phyloP scores from a whole-genome alignment of 2,329 filamentous ascomycete species.

The Penicillium sp. region DNA sequence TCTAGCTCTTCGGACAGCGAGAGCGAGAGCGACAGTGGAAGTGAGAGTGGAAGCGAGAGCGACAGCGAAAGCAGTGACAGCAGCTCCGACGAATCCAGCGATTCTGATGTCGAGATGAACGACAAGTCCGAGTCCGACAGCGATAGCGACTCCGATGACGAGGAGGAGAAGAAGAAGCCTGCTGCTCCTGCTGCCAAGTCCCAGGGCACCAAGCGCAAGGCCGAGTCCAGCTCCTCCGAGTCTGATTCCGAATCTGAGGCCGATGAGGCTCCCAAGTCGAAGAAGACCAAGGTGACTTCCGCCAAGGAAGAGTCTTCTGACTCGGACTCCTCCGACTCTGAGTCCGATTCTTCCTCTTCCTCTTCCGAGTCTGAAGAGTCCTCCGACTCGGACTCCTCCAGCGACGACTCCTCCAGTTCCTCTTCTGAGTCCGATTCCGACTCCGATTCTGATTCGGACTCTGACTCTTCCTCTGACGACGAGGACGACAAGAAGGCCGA shows the following conservation, averaged over 20 bases:
- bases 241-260: constrained; percentile 42
- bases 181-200: too few species aligned
- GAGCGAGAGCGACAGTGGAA: too few species aligned
- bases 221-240: constrained; percentile 34
- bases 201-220: constrained; percentile 55
- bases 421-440: constrained; percentile 7
- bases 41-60: too few species aligned
- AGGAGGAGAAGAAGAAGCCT: constrained; percentile 45
- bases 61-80: too few species aligned
- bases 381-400: constrained; percentile 18
- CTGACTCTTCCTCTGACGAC: constrained; percentile 14
- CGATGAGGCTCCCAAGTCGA: constrained; percentile 43
- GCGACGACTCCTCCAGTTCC: constrained; percentile 11
- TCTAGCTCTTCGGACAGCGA: too few species aligned
- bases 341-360: constrained; percentile 13
- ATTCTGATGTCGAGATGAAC: constrained; percentile 40
- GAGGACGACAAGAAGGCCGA: constrained; percentile 23
- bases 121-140: constrained; percentile 40
- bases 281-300: constrained; percentile 46
- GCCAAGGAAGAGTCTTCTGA: constrained; percentile 26
- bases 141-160: constrained; percentile 46
- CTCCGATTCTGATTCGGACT: too few species aligned
- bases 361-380: constrained; percentile 25
- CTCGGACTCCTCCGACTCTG: constrained; percentile 20
- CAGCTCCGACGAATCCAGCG: constrained; percentile 27